Conservation (phyloP, 2,329 filamentous ascomycete species). For the Trichoderma atroviride region DNA sequence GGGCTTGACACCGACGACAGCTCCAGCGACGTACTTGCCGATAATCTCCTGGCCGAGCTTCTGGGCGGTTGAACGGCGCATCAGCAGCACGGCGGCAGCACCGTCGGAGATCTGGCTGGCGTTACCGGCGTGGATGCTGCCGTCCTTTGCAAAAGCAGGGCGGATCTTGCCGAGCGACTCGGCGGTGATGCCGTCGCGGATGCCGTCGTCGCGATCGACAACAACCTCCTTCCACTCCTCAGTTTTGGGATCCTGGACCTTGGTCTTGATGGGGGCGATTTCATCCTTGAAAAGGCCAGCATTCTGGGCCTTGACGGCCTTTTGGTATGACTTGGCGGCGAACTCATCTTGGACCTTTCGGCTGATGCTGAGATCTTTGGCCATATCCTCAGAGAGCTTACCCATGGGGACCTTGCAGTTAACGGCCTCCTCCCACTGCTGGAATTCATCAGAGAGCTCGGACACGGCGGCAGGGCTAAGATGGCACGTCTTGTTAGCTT, state of each 20-base stretch:
- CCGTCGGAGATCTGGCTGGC: constrained; percentile 95
- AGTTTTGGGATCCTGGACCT: constrained; percentile 88
- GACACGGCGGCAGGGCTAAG: constrained; percentile 77
- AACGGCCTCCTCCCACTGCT: constrained; percentile 76
- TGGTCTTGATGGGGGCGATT: constrained; percentile 82
- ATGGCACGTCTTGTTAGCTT: constrained; percentile 1
- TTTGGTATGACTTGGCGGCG: constrained; percentile 89
- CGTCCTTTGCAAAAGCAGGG: constrained; percentile 87
- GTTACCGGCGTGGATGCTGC: constrained; percentile 94
- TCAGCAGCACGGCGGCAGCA: constrained; percentile 90
- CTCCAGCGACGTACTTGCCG: constrained; percentile 87
- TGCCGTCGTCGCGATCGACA: constrained; percentile 83
- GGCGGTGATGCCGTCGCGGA: constrained; percentile 80
- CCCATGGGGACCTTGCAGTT: constrained; percentile 99
- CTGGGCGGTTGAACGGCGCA: constrained; percentile 91
- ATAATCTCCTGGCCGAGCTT: constrained; percentile 84
- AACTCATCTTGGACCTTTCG: constrained; percentile 86
- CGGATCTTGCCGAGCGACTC: constrained; percentile 91
- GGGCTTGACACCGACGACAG: constrained; percentile 85
- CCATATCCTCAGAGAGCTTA: constrained; percentile 91
- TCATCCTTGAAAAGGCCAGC: constrained; percentile 91
- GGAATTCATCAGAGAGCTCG: constrained; percentile 89
- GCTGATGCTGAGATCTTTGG: constrained; percentile 74
- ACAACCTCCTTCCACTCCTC: constrained; percentile 82
- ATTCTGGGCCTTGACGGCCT: constrained; percentile 82